These are phyloP conservation scores for Corymbia maculata DNA, from an alignment of 345 rosid species.

Conservation along the genomic window DNA sequence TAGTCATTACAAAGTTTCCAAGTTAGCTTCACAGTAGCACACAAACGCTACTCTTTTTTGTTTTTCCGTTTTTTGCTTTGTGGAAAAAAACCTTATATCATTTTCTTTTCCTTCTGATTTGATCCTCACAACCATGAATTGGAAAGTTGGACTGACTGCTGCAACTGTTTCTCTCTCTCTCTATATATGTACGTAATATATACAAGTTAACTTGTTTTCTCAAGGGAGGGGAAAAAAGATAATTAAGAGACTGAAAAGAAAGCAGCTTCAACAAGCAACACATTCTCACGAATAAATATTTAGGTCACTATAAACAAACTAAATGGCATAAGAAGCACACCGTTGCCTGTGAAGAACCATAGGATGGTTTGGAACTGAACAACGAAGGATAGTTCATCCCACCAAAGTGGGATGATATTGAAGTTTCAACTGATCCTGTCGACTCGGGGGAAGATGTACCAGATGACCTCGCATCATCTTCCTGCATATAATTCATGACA, in stretches of 20 bases:
- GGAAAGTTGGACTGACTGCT: too few relatives aligned
- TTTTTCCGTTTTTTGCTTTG: not conserved
- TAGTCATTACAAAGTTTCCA: not conserved
- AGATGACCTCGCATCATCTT: constrained; percentile 86
- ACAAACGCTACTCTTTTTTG: not conserved
- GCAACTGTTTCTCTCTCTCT: too few relatives aligned
- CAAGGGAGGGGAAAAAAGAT: not conserved
- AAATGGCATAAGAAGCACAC: constrained; percentile 19
- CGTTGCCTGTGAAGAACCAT: constrained; percentile 44
- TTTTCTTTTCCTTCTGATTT: not conserved
- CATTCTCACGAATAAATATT: not conserved
- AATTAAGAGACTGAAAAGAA: not conserved
- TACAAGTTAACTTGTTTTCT: not conserved
- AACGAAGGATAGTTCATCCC: constrained; percentile 96
- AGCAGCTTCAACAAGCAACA: not conserved
- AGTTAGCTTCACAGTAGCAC: not conserved
- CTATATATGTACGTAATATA: too few relatives aligned
- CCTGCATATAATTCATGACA: constrained; percentile 34
- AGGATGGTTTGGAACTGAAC: constrained; percentile 79
- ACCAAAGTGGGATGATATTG: constrained; percentile 97
- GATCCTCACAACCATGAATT: too few relatives aligned
- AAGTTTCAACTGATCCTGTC: constrained; percentile 87
- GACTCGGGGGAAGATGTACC: constrained; percentile 98
- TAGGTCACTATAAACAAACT: not conserved
- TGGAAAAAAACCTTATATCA: not conserved